Conservation (phyloP, 1,284 basidiomycete genomes). For the Agroathelia rolfsii region DNA sequence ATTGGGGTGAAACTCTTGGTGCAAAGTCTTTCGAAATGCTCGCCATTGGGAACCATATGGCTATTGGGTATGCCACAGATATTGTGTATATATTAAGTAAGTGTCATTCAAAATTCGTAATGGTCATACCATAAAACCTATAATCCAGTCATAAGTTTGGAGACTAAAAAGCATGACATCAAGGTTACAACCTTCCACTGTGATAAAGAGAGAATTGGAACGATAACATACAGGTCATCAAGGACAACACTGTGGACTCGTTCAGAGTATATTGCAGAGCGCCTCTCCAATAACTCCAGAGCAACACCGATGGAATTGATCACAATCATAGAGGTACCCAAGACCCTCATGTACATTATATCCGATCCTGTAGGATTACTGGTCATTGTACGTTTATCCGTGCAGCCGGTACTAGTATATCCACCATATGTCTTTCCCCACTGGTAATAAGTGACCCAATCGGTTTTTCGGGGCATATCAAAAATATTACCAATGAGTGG, state of each 20-base stretch:
- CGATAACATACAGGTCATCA: constrained; percentile 10
- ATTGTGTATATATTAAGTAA: too few species aligned
- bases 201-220: too few species aligned
- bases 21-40: constrained; percentile 15
- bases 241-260: constrained; percentile 17
- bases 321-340: constrained; percentile 27
- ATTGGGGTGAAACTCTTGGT: constrained; percentile 15
- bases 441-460: constrained; percentile 25
- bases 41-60: constrained; percentile 13
- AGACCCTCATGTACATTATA: constrained; percentile 25
- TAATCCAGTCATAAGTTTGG: too few species aligned
- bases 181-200: too few species aligned
- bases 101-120: too few species aligned
- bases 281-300: constrained; percentile 29
- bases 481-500: constrained; percentile 25
- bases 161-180: too few species aligned
- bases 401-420: constrained; percentile 5
- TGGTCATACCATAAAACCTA: too few species aligned
- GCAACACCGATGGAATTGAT: constrained; percentile 26
- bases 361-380: constrained; percentile 24
- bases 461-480: constrained; percentile 23
- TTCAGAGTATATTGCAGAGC: constrained; percentile 30
- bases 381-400: neutral
- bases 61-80: too few species aligned
- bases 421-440: constrained; percentile 22